Evolutionary conservation across 257 asterid genomes (phyloP).

Genomic region (Striga asiatica): DNA sequence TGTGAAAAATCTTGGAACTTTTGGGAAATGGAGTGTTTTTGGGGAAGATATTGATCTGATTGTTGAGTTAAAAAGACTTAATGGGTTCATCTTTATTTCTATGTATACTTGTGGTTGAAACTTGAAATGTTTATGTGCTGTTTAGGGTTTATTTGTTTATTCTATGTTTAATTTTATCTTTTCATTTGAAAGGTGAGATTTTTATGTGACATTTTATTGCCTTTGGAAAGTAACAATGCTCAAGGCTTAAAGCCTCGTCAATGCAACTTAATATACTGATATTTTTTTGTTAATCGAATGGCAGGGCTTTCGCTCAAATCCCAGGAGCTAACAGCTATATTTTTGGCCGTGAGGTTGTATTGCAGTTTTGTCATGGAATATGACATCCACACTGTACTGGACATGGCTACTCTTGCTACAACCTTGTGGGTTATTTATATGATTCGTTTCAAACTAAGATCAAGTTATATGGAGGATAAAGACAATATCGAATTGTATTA

Average conservation of each 20-base stretch:
- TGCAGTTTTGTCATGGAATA: too few relatives aligned
- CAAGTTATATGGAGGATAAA: constrained; percentile 73
- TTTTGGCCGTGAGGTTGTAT: too few relatives aligned
- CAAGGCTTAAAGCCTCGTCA: background rate
- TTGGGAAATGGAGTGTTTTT: background rate
- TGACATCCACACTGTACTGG: constrained; percentile 70
- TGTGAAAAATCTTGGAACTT: too few relatives aligned
- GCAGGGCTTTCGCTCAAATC: constrained; percentile 80
- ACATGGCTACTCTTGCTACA: constrained; percentile 54
- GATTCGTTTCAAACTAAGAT: constrained; percentile 49
- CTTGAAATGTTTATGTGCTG: too few relatives aligned
- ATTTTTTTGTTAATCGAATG: constrained; percentile 3
- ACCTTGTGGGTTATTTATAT: constrained; percentile 70
- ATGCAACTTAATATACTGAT: background rate
- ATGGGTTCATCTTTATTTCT: too few relatives aligned
- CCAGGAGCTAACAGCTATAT: too few relatives aligned
- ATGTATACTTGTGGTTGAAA: too few relatives aligned
- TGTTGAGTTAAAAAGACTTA: background rate
- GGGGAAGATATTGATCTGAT: constrained; percentile 14
- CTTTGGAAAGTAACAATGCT: background rate
- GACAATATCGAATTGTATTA: constrained; percentile 49
- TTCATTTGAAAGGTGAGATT: too few relatives aligned
- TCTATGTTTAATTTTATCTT: too few relatives aligned
- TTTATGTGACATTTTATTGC: background rate
- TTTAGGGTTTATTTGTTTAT: too few relatives aligned